These are phyloP conservation scores for Suillus americanus DNA, from an alignment of 768 basidiomycete species.

Conservation along the genomic window DNA sequence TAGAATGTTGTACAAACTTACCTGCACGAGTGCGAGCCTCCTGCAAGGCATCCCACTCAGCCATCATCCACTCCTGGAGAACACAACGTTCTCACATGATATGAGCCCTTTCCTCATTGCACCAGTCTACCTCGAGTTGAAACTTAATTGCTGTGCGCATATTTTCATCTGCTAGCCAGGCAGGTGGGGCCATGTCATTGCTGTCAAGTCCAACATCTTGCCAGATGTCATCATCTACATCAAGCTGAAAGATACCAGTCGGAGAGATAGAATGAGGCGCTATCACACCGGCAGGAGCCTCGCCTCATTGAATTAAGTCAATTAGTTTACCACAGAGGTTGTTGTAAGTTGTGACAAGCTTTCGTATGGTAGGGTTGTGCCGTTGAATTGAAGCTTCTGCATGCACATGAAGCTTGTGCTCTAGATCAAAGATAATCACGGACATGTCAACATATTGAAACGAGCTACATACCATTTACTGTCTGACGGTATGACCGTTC, in stretches of 20 bases:
- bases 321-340: neutral
- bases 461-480: neutral
- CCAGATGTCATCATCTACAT: slow-evolving; percentile 39
- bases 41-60: slow-evolving; percentile 22
- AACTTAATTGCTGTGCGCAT: neutral
- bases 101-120: slow-evolving; percentile 24
- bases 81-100: slow-evolving; percentile 15
- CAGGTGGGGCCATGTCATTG: slow-evolving; percentile 8
- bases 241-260: slow-evolving; percentile 27
- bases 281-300: slow-evolving; percentile 24
- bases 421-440: neutral
- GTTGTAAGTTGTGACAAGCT: neutral
- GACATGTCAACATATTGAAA: too few species aligned
- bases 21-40: slow-evolving; percentile 6
- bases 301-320: slow-evolving; percentile 14
- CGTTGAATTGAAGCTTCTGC: neutral
- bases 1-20: neutral
- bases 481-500: neutral
- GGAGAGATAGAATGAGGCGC: slow-evolving; percentile 22
- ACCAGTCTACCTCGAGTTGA: slow-evolving; percentile 20
- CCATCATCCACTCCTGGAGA: slow-evolving; percentile 26
- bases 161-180: neutral
- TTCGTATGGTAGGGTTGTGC: neutral
- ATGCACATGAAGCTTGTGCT: neutral
- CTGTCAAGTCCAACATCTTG: slow-evolving; percentile 29